Base-by-base conservation (phyloP, 495 filamentous ascomycete species). In the Chaetomium fimeti region DNA sequence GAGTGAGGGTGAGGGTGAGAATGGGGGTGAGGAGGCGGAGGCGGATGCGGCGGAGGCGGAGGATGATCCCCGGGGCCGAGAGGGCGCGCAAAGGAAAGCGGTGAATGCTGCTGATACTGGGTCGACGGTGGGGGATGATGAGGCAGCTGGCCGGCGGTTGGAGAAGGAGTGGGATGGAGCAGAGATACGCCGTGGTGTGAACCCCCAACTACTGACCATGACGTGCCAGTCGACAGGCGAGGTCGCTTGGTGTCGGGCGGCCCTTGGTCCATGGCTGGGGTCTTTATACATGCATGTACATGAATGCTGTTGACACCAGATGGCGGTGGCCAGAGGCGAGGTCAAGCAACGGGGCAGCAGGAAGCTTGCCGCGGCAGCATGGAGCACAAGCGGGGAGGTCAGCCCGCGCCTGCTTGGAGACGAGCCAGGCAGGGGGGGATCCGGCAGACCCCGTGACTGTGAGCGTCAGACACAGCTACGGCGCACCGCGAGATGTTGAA, bases 201-300 rank as follows among this genome's bases (percentile, higher is more conserved):
- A 66, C 67, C 65, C 51, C 69, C 69, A 57, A 65, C 68, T 66
- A 65, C 68, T 67, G 80, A 77, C 79, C 79, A 81, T 73, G 78
- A 73, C 63, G 74, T 70, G 69, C 69, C 71, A 69, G 77, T 68
- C 63, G 76, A 75, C 60, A 79, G 71, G 74, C 80, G 79, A 64
- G 76, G 77, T 62, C 80, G 78, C 72, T 83, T 83, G 66, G 68
- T 68, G 68, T 79, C 79, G 67, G 78, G 77, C 74, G 67, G 75
- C 66, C 76, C 76, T 73, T 71, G 72, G 72, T 83, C 80, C 80
- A 83, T 83, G 76, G 75, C 81, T 68, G 49, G 62, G 76, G 79
- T 73, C 69, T 74, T 76, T 77, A 77, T 76, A 75, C 68, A 70
- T 73, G 66, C 52, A 66, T 70, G 72, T 49, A 49, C 45, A 74